Percentiles rank a stretch among this genome's conserved stretches.
Evolutionary conservation across 345 rosid genomes (phyloP).

Genomic region (Acer saccharum): DNA sequence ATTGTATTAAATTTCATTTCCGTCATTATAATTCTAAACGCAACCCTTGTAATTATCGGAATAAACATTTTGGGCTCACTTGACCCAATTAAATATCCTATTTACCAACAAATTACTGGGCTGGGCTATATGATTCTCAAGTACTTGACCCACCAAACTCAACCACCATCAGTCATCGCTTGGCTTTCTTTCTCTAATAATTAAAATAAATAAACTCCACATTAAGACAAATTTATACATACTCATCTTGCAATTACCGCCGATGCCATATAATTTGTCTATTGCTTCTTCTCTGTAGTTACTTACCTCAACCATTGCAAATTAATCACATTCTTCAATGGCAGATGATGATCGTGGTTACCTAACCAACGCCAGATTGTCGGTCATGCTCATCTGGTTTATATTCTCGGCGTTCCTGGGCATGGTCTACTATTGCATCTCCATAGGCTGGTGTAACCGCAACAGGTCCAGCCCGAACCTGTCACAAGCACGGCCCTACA

Average conservation of each 20-base stretch:
- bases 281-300: neutral
- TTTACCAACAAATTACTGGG: too few species aligned
- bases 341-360: neutral
- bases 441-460: constrained; percentile 30
- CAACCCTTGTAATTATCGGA: too few species aligned
- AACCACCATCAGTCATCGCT: too few species aligned
- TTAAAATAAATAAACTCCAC: neutral
- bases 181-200: too few species aligned
- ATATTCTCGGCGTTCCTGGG: constrained; percentile 38
- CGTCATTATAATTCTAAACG: too few species aligned
- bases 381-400: constrained; percentile 26
- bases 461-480: neutral
- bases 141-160: too few species aligned
- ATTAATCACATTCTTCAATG: constrained; percentile 18
- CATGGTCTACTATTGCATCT: constrained; percentile 45
- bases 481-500: neutral
- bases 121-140: too few species aligned
- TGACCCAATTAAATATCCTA: too few species aligned
- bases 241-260: constrained; percentile 17
- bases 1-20: too few species aligned
- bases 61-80: too few species aligned
- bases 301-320: neutral
- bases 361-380: neutral
- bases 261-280: constrained; percentile 8
- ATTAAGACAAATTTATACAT: neutral